Evolutionary conservation across 176 grass and related monocot species (phyloP).

Genomic region (Oryza glaberrima): DNA sequence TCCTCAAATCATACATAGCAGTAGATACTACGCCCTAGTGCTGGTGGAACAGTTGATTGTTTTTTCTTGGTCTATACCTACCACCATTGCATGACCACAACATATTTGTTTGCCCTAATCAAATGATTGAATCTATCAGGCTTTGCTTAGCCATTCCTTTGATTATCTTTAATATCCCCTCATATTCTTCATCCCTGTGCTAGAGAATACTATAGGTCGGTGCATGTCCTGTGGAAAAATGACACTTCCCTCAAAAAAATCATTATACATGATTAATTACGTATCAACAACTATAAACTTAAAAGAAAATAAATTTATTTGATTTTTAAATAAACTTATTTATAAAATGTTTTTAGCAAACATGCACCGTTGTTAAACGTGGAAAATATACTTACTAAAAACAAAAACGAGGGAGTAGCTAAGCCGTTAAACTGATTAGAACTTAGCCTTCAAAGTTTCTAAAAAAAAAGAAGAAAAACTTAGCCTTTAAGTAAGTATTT

Average conservation of each 20-base stretch:
- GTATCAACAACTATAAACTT: too few species aligned
- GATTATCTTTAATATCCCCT: background rate
- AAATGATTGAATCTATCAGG: constrained; percentile 39
- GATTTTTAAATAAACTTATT: too few species aligned
- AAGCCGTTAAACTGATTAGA: too few species aligned
- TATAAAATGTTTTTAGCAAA: too few species aligned
- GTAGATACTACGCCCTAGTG: background rate
- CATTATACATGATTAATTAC: too few species aligned
- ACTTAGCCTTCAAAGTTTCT: too few species aligned
- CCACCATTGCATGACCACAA: constrained; percentile 34
- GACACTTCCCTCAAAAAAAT: constrained; percentile 10
- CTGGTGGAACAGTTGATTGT: background rate
- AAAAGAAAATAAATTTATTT: too few species aligned
- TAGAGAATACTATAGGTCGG: constrained; percentile 15
- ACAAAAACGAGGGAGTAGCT: too few species aligned
- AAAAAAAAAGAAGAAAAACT: too few species aligned
- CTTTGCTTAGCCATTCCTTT: constrained; percentile 28
- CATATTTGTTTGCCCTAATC: constrained; percentile 31
- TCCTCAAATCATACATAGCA: background rate
- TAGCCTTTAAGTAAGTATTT: background rate
- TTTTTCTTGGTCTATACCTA: constrained; percentile 35
- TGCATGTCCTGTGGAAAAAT: constrained; percentile 19
- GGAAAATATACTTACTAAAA: too few species aligned
- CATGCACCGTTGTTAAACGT: too few species aligned
- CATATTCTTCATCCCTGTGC: background rate